Base-by-base conservation (phyloP, 139 green algal species). In the Auxenochlorella protothecoides region DNA sequence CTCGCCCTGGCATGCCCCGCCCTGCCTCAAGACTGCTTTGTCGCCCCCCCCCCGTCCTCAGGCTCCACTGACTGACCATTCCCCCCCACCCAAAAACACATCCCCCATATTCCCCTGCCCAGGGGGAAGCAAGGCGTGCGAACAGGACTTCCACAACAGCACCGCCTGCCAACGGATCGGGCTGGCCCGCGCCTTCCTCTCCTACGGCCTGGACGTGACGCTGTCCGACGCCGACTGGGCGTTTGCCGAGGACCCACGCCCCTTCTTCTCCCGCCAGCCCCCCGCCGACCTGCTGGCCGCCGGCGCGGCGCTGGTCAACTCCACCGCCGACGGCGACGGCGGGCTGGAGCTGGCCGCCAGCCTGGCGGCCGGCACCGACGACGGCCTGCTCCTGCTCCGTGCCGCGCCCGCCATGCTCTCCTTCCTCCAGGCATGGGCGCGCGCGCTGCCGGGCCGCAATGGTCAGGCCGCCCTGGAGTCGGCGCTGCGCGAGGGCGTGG, bases 221-320 rank as follows among this genome's bases (percentile, higher is more conserved):
- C 91, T 97, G n/a, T 88, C 80, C 52, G 92, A 97, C 71, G 93
- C 96, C 60, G 92, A 97, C 77, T 89, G 89, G 8, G 85, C 94
- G 68, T 97, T 88, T 84, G 5, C 6, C 95, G 86, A 81, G 87
- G 97, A 71, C 55, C 78, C n/a, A 75, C 79, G 63, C 27, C 10
- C 68, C 53, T 73, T 75, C 59, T 78, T 73, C 75, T 63, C 68
- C 52, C 72, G 76, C 3, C 93, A 81, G 72, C 83, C 85, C 5
- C 68, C 85, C 6, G 92, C 89, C 10, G 91, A 97, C 80, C 84
- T 97, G 13, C 76, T 98, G 5, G 90, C 83, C 10, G 91, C 82
- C 70, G 91, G 74, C 3, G 93, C 97, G 79, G 84, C 90, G 72
- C 79, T 97, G 12, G 57, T 65, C 14, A 63, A 73, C n/a, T 75